Evolutionary conservation across 768 basidiomycete species (phyloP).

Genomic region (Erythrobasidium yunnanense): DNA sequence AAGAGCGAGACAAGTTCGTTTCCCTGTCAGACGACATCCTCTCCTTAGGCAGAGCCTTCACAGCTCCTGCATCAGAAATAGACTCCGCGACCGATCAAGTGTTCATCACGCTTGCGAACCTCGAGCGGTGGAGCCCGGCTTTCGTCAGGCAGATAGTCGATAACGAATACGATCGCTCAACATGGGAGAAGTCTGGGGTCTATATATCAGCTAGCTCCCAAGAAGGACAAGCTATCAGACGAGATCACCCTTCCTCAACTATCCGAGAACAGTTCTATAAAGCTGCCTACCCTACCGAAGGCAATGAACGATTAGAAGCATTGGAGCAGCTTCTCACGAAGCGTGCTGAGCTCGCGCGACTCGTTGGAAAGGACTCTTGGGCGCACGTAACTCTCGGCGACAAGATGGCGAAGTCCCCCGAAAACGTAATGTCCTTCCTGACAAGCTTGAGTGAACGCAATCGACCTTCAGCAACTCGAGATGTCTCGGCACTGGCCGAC

Average conservation of each 20-base stretch:
- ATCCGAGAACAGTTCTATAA: conserved; percentile 71
- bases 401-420: conserved; percentile 97
- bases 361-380: conserved; percentile 77
- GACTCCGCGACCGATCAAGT: background rate
- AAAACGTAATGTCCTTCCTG: conserved; percentile 78
- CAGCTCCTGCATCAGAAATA: conserved; percentile 53
- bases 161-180: too few species aligned
- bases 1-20: conserved; percentile 69
- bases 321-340: conserved; percentile 65
- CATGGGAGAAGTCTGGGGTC: background rate
- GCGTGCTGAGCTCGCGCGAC: conserved; percentile 66
- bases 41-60: conserved; percentile 72
- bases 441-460: conserved; percentile 70
- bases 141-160: background rate
- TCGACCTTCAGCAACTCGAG: conserved; percentile 60
- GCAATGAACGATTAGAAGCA: conserved; percentile 54
- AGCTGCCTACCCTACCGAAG: conserved; percentile 54
- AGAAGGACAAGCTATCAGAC: conserved; percentile 88
- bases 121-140: conserved; percentile 2
- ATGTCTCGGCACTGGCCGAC: conserved; percentile 53
- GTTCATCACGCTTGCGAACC: too few species aligned
- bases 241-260: conserved; percentile 71
- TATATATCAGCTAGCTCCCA: conserved; percentile 60
- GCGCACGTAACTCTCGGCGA: conserved; percentile 77
- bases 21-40: conserved; percentile 80